These are phyloP conservation scores for Cucurbita pepo DNA, from an alignment of 306 rosid genomes.

Conservation along the genomic window DNA sequence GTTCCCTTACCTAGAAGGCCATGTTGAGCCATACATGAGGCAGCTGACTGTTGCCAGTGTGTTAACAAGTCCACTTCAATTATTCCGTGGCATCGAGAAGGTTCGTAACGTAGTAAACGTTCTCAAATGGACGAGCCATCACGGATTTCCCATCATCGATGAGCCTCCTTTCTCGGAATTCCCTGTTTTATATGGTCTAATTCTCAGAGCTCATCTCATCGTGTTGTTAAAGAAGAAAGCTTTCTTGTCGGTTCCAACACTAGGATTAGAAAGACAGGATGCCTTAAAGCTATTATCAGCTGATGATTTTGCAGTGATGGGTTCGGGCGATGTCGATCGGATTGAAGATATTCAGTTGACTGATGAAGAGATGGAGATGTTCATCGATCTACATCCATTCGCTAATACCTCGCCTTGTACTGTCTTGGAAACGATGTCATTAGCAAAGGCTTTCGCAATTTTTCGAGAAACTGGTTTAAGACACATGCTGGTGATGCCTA, in stretches of 20 bases:
- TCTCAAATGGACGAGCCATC: constrained; percentile 52
- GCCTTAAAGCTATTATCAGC: constrained; percentile 32
- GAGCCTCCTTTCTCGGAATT: constrained; percentile 50
- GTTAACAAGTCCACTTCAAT: constrained; percentile 77
- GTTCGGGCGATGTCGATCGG: constrained; percentile 28
- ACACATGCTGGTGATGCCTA: constrained; percentile 84
- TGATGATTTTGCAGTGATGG: constrained; percentile 59
- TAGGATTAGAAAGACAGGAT: constrained; percentile 11
- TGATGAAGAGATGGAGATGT: constrained; percentile 77
- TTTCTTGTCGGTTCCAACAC: constrained; percentile 29
- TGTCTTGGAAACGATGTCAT: constrained; percentile 81
- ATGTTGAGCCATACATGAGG: constrained; percentile 84
- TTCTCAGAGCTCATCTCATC: constrained; percentile 71
- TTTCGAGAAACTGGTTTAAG: constrained; percentile 78
- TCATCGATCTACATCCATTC: constrained; percentile 76
- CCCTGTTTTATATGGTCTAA: constrained; percentile 54
- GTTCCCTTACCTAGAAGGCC: constrained; percentile 71
- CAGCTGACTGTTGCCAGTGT: constrained; percentile 66
- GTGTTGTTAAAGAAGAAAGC: constrained; percentile 61
- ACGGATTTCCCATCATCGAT: constrained; percentile 84
- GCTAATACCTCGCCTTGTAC: constrained; percentile 81
- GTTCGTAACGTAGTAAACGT: constrained; percentile 56
- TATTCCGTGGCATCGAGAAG: constrained; percentile 68
- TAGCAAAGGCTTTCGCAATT: constrained; percentile 69
- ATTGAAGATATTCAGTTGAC: constrained; percentile 49